These are phyloP conservation scores for Dactylellina leptospora DNA, from an alignment of 2,329 filamentous ascomycete genomes.

Conservation along the genomic window DNA sequence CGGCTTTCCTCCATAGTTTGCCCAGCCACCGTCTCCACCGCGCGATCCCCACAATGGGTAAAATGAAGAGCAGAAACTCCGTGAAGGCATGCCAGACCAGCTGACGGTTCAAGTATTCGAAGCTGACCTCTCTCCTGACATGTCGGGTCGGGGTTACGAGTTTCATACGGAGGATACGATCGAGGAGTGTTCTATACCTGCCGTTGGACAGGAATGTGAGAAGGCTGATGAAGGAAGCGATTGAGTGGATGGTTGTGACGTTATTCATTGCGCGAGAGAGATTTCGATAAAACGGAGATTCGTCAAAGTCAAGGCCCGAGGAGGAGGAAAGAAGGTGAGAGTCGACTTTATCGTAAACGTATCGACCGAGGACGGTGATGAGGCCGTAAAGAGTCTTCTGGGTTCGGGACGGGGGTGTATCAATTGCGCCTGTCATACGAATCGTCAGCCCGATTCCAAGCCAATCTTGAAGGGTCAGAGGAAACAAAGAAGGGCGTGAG, in stretches of 20 bases:
- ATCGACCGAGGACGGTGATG: constrained; percentile 84
- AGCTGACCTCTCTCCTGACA: constrained; percentile 89
- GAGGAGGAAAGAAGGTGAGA: constrained; percentile 40
- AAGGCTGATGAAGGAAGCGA: constrained; percentile 84
- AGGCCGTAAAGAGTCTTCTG: constrained; percentile 88
- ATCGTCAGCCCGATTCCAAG: background rate
- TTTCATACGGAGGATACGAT: constrained; percentile 82
- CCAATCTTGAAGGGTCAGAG: background rate
- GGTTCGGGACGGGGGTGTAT: constrained; percentile 76
- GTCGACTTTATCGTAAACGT: constrained; percentile 67
- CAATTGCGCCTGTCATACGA: constrained; percentile 65
- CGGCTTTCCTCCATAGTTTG: constrained; percentile 83
- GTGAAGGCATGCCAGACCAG: constrained; percentile 99
- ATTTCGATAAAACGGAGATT: constrained; percentile 62
- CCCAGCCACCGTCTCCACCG: constrained; percentile 91
- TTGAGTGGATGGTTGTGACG: constrained; percentile 77
- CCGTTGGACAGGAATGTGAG: constrained; percentile 90
- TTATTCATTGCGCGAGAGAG: constrained; percentile 76
- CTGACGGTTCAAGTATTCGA: constrained; percentile 96
- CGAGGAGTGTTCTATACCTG: constrained; percentile 86
- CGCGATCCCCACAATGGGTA: constrained; percentile 95
- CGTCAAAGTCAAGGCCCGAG: constrained; percentile 55
- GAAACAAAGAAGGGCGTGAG: too few species aligned
- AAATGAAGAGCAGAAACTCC: constrained; percentile 93
- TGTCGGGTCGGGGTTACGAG: constrained; percentile 85